phyloP scores from a whole-genome alignment of 1,284 basidiomycete genomes.

The Microbotryomycetes sp. region DNA sequence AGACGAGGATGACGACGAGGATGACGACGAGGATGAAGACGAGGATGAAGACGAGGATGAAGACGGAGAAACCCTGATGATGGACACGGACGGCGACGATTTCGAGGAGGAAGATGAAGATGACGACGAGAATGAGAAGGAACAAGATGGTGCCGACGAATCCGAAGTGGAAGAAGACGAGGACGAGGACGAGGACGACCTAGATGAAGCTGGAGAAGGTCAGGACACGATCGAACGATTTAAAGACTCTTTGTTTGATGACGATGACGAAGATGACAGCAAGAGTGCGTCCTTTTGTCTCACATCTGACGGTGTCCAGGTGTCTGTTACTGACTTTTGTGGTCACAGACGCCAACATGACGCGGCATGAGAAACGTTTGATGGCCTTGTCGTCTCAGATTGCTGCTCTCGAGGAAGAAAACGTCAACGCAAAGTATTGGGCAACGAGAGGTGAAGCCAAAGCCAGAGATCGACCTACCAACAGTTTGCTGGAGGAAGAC shows the following conservation, averaged over 20 bases:
- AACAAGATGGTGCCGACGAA: constrained; percentile 32
- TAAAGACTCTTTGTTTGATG: constrained; percentile 51
- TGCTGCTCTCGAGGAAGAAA: constrained; percentile 50
- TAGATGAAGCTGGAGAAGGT: constrained; percentile 31
- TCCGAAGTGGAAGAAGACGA: constrained; percentile 38
- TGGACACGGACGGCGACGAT: constrained; percentile 37
- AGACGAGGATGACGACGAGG: constrained; percentile 41
- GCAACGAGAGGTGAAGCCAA: constrained; percentile 85
- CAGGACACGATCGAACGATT: constrained; percentile 47
- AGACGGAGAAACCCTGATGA: background rate
- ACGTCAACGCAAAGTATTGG: constrained; percentile 69
- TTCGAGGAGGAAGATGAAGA: constrained; percentile 35
- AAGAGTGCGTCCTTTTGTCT: constrained; percentile 11
- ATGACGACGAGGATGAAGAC: constrained; percentile 27
- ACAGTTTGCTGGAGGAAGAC: constrained; percentile 87
- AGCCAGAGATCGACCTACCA: constrained; percentile 73
- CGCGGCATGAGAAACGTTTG: constrained; percentile 50
- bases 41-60: constrained; percentile 44
- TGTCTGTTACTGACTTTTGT: background rate
- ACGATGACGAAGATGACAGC: constrained; percentile 44
- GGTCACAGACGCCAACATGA: constrained; percentile 40
- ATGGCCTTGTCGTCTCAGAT: constrained; percentile 50
- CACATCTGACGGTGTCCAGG: background rate
- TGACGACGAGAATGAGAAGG: constrained; percentile 31
- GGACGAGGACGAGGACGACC: constrained; percentile 36